Base-by-base conservation (phyloP, 352 stramenopile species). In the Pythium sukuiense region DNA sequence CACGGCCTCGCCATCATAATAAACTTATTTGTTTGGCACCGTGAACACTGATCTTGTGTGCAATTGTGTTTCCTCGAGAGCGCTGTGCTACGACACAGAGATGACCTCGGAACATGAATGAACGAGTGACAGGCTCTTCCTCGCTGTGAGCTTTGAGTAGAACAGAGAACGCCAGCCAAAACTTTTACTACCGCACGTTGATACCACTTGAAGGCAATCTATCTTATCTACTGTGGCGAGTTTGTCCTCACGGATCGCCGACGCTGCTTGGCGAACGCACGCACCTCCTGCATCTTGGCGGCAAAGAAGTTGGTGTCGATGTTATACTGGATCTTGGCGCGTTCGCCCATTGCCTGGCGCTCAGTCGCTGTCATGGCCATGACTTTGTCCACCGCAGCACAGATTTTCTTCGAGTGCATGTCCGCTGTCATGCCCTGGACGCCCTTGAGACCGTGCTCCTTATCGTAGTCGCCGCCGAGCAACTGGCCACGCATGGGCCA, bases 221-320 rank as follows among this genome's bases (percentile, higher is more conserved):
- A 24, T 24, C 20, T 24, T n/a, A 30, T 30, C 14, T 32, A 32
- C 7, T 52, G 57, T 16, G 37, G 48, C 29, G 65, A 18, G 30
- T 58, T 45, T 39, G 26, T 55, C 37, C 39, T 55, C 57, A 67
- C 41, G 60, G 50, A 65, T 48, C 77, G 61, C 6, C 41, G 61
- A 46, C 61, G 46, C 4, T 50, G 30, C 30, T 48, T 48, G 18
- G 62, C 55, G 14, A 58, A 59, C 45, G 9, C 65, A 6, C 76
- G 73, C 50, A 89, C 54, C 52, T 84, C 79, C 32, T 74, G 67
- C 81, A 89, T 89, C 73, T 85, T 87, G 53, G 68, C 49, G 16
- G 72, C 72, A 41, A 89, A 90, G 57, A 87, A 87, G 54, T 83
- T 83, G 41, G 83, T 72, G 69, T 90, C 82, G 58, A 88, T 75